Evolutionary conservation across 495 filamentous ascomycete species (phyloP).

Genomic region (Aspergillus biplanus): DNA sequence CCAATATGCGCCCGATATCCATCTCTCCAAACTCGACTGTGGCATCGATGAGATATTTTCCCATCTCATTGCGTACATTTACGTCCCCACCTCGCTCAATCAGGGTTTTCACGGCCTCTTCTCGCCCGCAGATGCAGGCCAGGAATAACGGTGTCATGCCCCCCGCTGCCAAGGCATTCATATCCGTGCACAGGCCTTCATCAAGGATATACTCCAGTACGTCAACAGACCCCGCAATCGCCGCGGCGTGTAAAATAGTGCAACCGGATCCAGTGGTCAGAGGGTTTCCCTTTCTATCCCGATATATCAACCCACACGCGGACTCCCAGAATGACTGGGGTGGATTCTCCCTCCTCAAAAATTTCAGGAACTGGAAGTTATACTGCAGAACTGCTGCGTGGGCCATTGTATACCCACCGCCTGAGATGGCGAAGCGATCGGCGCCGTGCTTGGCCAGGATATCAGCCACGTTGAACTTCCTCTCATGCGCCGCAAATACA

Average conservation of each 20-base stretch:
- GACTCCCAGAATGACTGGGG: background rate
- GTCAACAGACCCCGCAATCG: background rate
- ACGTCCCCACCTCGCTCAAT: background rate
- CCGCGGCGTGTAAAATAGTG: background rate
- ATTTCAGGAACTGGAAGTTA: background rate
- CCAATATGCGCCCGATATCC: too few relatives aligned
- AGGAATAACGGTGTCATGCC: background rate
- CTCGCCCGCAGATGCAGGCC: background rate
- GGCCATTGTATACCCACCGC: background rate
- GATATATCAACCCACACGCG: background rate
- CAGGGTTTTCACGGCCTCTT: background rate
- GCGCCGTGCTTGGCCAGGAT: background rate
- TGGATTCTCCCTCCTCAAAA: background rate
- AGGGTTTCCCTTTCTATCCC: background rate
- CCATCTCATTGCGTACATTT: background rate
- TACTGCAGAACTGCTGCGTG: background rate
- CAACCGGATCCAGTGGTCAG: background rate
- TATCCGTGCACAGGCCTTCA: conserved; percentile 19
- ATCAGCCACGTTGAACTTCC: background rate
- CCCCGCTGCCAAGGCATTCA: background rate
- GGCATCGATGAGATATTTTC: background rate
- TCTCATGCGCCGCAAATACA: background rate
- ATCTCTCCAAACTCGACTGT: too few relatives aligned
- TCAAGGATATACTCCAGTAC: background rate
- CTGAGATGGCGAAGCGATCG: background rate